Base-by-base conservation (phyloP, 192 early-diverging fungal genomes). In the Funneliformis geosporum region DNA sequence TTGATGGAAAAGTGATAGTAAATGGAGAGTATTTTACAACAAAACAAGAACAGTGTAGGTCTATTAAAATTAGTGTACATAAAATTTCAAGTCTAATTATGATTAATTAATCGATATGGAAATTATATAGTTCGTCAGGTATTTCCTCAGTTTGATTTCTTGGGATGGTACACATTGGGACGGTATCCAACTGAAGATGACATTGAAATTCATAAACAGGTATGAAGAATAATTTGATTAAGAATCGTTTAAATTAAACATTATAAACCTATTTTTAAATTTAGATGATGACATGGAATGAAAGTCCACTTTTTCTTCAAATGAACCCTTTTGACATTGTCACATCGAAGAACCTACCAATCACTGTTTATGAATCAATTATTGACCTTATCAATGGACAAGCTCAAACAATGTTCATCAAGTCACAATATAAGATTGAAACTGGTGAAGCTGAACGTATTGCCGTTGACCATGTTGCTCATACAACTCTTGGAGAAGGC, bases 401-500 rank as follows among this genome's bases (percentile, higher is more conserved):
- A 23, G 84, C 89, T 8, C 85, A 89, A 60, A 85, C 90, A 38
- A 80, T 91, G 47, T 94, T 96, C 78, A 85, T 90, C 11, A 83
- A 89, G 76, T 77, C 87, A 18, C 71, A 86, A 38, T 96, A 94
- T 83, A 91, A 90, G 78, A 89, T 96, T 28, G 94, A 94, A 76
- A 95, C 95, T 8, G 91, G 90, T 33, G 95, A 96, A 75, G 94
- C 94, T 42, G 95, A 96, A 80, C 87, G 94, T 50, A 94, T 96
- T 80, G 94, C 95, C 10, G 91, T 96, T 11, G 93, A 96, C 80
- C 94, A 95, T 81, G 91, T 96, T 44, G 93, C 94, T 23, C 90
- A 92, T 65, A 88, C 86, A 7, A 87, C 87, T 14, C 87, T 86
- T n/a, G 80, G 82, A 16, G 89, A 89, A 40, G 80, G 85, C 40